These are phyloP conservation scores for Penicillium pancosmium DNA, from an alignment of 495 filamentous ascomycete species.

Conservation along the genomic window DNA sequence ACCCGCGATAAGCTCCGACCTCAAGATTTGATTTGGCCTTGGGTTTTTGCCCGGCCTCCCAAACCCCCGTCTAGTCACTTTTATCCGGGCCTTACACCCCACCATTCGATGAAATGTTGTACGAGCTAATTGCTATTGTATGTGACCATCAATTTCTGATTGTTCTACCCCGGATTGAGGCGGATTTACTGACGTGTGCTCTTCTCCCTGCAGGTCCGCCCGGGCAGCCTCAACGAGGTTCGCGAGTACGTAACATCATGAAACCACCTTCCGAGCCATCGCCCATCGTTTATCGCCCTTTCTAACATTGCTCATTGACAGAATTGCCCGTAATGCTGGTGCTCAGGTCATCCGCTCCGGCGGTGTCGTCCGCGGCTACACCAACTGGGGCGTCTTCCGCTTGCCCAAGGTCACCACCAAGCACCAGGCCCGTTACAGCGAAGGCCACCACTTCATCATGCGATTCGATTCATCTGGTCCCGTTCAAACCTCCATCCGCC, in stretches of 20 bases:
- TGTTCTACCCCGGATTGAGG: background rate
- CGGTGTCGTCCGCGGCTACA: constrained; percentile 88
- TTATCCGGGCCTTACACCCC: constrained; percentile 22
- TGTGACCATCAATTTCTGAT: constrained; percentile 31
- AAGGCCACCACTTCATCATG: constrained; percentile 97
- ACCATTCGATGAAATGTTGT: constrained; percentile 69
- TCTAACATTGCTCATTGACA: constrained; percentile 23
- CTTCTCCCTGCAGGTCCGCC: constrained; percentile 69
- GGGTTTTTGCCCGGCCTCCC: constrained; percentile 1
- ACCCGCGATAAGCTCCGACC: constrained; percentile 33
- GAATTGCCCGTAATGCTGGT: constrained; percentile 88
- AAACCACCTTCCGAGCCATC: background rate
- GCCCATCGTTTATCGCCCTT: constrained; percentile 7
- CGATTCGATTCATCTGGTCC: constrained; percentile 78
- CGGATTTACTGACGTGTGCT: constrained; percentile 12
- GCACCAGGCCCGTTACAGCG: constrained; percentile 77
- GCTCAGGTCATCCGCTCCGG: constrained; percentile 77
- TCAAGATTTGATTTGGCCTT: background rate
- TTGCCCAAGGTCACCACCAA: constrained; percentile 74
- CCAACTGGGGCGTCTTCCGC: constrained; percentile 91
- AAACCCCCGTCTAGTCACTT: constrained; percentile 16
- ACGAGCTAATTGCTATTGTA: constrained; percentile 96
- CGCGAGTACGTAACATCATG: constrained; percentile 73
- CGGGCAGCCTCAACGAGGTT: constrained; percentile 83
- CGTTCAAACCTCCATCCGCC: constrained; percentile 71